Base-by-base conservation (phyloP, 768 basidiomycete genomes). In the Mycena haematopus region DNA sequence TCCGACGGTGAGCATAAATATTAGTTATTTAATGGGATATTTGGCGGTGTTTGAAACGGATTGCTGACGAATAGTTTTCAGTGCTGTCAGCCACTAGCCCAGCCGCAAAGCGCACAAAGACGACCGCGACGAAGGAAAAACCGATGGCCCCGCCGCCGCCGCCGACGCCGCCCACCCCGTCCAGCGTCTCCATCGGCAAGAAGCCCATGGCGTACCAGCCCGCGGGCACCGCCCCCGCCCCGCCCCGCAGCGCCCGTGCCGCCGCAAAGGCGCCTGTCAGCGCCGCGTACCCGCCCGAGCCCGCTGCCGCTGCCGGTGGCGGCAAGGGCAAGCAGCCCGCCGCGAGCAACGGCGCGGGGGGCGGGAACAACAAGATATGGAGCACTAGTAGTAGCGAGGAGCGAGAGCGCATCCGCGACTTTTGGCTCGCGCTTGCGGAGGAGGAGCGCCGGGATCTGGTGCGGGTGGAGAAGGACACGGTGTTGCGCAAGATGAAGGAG, bases 401-500 rank as follows among this genome's bases (percentile, higher is more conserved):
- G 77, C 86, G 97, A 33, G 96, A 98, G 75, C 88, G 94, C 68
- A 99, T 99, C 79, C 96, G 96, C 77, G 92, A 95, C 71, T 99
- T 99, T 76, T 99, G 96, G 97, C 86, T 98, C 31, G 90, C 86
- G 27, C 83, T 99, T n/a, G 86, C 86, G 29, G 95, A 98, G 79
- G 87, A 90, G 60, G 95, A 99, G 75, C 86, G 97, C 31, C 80
- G 93, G 65, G 91, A 87, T 77, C 85, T 99, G 63, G 95, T 99
- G 79, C 92, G 93, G 83, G 87, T 98, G 71, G 97, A 99, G 84
- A 99, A 99, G 79, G 96, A 98, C 75, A 94, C 95, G 25, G 96
- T 99, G 31, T 79, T 99, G 61, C 87, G 86, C 78, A 99, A 99
- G 86, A 99, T 99, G 95, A 99, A 99, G 82, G 97, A 99, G 77